Percentiles rank a stretch among this genome's conserved stretches.
Evolutionary conservation across 1,139 yeast species (phyloP).

Genomic region (Candida neerlandica): DNA sequence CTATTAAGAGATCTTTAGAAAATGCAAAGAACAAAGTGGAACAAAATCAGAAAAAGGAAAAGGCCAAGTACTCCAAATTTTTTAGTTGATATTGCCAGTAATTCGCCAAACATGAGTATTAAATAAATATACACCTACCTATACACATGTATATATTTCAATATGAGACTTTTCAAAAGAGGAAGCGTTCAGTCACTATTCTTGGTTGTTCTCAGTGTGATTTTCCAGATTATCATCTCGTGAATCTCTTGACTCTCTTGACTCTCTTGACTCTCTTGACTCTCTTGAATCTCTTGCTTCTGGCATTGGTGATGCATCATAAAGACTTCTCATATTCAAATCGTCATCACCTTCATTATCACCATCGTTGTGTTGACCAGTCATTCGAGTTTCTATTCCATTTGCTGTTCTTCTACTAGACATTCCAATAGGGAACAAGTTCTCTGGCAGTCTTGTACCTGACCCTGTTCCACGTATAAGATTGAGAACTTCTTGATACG

Average conservation of each 20-base stretch:
- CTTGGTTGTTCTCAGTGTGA: neutral
- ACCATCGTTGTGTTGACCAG: constrained; percentile 1
- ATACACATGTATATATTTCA: neutral
- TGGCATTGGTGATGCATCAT: constrained; percentile 9
- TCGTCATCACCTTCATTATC: constrained; percentile 1
- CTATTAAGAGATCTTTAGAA: constrained; percentile 45
- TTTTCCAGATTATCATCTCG: neutral
- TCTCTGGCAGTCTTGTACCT: constrained; percentile 15
- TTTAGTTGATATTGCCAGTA: constrained; percentile 26
- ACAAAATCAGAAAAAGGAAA: constrained; percentile 50
- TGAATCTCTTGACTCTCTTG: too few relatives aligned
- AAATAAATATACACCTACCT: neutral
- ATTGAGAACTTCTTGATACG: constrained; percentile 29
- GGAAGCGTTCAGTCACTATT: too few relatives aligned
- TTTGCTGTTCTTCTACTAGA: constrained; percentile 51
- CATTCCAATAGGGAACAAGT: constrained; percentile 52
- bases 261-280: too few relatives aligned
- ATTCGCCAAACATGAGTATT: neutral
- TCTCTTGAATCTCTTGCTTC: too few relatives aligned
- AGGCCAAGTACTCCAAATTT: constrained; percentile 59
- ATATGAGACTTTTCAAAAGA: neutral
- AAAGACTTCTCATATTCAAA: constrained; percentile 8
- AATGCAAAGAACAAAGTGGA: constrained; percentile 41
- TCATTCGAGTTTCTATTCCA: constrained; percentile 47
- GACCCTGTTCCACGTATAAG: constrained; percentile 22